Conservation (phyloP, 2,329 filamentous ascomycete species). For the Zymoseptoria pseudotritici region DNA sequence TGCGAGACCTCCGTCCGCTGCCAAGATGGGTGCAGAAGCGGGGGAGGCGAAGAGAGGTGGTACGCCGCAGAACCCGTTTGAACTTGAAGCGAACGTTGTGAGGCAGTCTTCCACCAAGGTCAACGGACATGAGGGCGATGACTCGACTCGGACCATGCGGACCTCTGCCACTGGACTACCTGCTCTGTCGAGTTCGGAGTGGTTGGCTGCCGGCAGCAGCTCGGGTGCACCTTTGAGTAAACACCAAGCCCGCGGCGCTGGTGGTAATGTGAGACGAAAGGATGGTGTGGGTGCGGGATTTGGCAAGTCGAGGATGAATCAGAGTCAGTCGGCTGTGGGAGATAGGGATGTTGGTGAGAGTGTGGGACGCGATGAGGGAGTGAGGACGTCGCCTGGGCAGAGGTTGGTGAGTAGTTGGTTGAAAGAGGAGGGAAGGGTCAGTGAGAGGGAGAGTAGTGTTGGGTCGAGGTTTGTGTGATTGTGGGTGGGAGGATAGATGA, state of each 20-base stretch:
- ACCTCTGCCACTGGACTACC: conserved; percentile 13
- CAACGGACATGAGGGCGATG: background rate
- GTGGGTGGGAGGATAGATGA: too few relatives aligned
- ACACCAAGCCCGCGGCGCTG: background rate
- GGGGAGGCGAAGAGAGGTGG: background rate
- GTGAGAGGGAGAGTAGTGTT: conserved; percentile 3
- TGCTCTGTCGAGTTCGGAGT: conserved; percentile 24
- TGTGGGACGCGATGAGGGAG: too few relatives aligned
- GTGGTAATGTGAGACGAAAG: background rate
- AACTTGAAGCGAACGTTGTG: background rate
- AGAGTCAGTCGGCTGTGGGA: conserved; percentile 1
- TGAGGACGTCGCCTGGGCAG: conserved; percentile 18
- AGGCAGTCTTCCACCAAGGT: background rate
- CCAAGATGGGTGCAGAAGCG: background rate
- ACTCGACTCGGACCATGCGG: background rate
- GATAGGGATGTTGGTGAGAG: background rate
- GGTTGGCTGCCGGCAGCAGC: conserved; percentile 16
- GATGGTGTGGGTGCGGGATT: conserved; percentile 6
- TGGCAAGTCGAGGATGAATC: conserved; percentile 9
- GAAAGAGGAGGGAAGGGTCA: conserved; percentile 19
- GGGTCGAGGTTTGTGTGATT: conserved; percentile 20
- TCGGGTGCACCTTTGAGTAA: background rate
- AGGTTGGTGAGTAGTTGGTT: conserved; percentile 25
- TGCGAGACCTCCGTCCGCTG: background rate
- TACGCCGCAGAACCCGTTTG: background rate